Conservation (phyloP, 192 early-diverging fungal genomes). For the Lunasporangiospora selenospora region DNA sequence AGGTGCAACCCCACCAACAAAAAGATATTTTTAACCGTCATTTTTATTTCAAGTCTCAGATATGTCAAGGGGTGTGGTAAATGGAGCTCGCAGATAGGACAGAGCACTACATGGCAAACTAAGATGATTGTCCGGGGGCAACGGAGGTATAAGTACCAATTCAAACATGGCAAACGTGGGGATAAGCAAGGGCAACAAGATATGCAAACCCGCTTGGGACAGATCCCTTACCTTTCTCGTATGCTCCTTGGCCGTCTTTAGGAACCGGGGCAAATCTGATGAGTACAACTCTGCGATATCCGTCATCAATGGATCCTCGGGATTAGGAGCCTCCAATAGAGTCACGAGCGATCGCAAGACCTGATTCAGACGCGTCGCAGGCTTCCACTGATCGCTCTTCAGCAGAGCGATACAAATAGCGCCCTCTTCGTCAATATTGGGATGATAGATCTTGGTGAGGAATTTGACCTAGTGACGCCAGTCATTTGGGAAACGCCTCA, state of each 20-base stretch:
- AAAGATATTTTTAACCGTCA: too few species aligned
- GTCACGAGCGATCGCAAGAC: constrained; percentile 68
- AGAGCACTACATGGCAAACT: too few species aligned
- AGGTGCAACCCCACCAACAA: too few species aligned
- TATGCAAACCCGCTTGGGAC: too few species aligned
- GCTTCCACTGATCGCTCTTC: constrained; percentile 88
- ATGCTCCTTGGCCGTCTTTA: constrained; percentile 76
- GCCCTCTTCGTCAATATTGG: constrained; percentile 83
- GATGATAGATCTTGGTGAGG: constrained; percentile 83
- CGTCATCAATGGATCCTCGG: constrained; percentile 81
- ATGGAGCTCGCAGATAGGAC: too few species aligned
- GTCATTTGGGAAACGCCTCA: too few species aligned
- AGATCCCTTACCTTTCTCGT: constrained; percentile 69
- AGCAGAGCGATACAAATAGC: constrained; percentile 78
- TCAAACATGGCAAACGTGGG: too few species aligned
- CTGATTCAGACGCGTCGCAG: constrained; percentile 73
- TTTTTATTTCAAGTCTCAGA: too few species aligned
- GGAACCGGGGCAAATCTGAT: constrained; percentile 64
- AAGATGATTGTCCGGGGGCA: too few species aligned
- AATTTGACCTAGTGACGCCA: constrained; percentile 67
- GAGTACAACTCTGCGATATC: constrained; percentile 78
- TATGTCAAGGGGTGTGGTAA: too few species aligned
- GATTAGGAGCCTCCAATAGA: constrained; percentile 78
- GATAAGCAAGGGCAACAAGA: too few species aligned
- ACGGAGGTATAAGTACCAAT: too few species aligned